phyloP scores from a whole-genome alignment of 371 early-diverging fungal species.

The Actinomortierella wolfii region DNA sequence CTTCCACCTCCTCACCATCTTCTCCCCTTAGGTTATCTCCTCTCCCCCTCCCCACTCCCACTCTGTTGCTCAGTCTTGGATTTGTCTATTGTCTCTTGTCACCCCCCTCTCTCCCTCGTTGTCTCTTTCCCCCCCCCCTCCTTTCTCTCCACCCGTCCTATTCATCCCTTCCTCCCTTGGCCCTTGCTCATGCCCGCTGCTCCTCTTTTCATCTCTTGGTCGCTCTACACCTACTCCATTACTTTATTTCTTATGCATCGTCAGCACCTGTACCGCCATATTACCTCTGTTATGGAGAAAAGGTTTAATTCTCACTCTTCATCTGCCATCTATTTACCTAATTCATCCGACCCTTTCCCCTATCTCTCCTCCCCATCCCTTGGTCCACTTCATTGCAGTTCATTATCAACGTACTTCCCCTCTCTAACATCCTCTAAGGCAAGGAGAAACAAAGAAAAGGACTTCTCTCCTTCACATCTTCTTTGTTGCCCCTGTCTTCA shows the following conservation, averaged over 20 bases:
- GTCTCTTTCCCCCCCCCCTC: neutral
- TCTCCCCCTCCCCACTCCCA: neutral
- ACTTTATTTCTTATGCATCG: slow-evolving; percentile 5
- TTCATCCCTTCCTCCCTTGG: neutral
- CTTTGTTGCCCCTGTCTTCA: neutral
- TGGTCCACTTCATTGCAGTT: slow-evolving; percentile 13
- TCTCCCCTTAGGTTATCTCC: neutral
- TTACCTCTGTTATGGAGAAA: too few relatives aligned
- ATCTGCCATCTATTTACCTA: too few relatives aligned
- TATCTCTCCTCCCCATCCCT: too few relatives aligned
- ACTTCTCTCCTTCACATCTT: neutral
- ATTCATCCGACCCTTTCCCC: too few relatives aligned
- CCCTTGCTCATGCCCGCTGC: neutral
- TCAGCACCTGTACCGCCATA: slow-evolving; percentile 5
- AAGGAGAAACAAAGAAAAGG: slow-evolving; percentile 14
- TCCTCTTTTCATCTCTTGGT: neutral
- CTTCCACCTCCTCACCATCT: neutral
- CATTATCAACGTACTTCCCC: slow-evolving; percentile 10
- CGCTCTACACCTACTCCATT: slow-evolving; percentile 4
- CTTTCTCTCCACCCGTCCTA: neutral
- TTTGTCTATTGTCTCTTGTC: neutral
- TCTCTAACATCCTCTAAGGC: slow-evolving; percentile 7
- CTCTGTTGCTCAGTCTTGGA: neutral
- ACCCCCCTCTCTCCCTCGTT: neutral
- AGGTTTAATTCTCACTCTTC: too few relatives aligned